Evolutionary conservation across 345 rosid species (phyloP).

Genomic region (Zanthoxylum bungeanum): DNA sequence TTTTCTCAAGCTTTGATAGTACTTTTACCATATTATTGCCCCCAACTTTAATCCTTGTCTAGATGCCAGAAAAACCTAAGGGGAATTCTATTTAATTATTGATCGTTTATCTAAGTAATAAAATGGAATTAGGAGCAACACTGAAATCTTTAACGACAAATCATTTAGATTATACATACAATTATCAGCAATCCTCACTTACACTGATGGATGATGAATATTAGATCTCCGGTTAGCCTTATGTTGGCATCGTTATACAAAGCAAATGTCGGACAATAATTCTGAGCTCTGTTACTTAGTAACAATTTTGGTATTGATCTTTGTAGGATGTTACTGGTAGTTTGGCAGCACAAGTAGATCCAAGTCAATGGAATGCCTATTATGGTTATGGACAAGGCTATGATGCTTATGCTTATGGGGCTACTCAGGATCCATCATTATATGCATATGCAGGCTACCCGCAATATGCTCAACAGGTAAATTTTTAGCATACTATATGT

Average conservation of each 20-base stretch:
- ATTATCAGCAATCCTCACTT: not conserved
- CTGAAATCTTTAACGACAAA: not conserved
- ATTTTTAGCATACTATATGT: not conserved
- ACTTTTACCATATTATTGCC: constrained; percentile 1
- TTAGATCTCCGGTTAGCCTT: not conserved
- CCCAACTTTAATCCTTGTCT: not conserved
- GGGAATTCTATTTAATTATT: not conserved
- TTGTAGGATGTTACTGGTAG: constrained; percentile 59
- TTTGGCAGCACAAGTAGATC: constrained; percentile 79
- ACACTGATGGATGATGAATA: not conserved
- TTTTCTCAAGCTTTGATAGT: not conserved
- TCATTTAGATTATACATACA: not conserved
- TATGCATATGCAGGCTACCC: constrained; percentile 87
- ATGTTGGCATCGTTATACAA: not conserved
- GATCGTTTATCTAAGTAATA: not conserved
- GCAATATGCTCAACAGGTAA: constrained; percentile 85
- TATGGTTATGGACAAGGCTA: constrained; percentile 96
- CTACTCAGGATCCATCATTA: constrained; percentile 84
- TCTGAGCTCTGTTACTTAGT: constrained; percentile 2
- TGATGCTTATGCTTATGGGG: constrained; percentile 78
- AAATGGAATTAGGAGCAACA: not conserved
- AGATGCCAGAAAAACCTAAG: constrained; percentile 2
- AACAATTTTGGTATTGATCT: constrained; percentile 22
- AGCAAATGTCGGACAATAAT: not conserved
- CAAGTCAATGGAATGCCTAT: constrained; percentile 81